Conservation (phyloP, 129 eudicot species). For the Saposhnikovia divaricata region DNA sequence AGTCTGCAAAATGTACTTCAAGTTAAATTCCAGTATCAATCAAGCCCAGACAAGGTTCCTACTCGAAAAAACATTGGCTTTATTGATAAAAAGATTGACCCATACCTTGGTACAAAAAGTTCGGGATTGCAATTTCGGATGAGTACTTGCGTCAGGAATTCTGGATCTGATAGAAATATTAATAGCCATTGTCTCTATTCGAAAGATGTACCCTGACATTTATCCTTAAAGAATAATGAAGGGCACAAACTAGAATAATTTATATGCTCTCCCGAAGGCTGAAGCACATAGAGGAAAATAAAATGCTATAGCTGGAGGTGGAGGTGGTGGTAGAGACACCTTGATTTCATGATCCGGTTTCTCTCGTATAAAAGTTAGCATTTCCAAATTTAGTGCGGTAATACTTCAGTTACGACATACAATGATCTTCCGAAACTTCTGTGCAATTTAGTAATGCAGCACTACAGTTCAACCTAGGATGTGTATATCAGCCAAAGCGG, state of each 20-base stretch:
- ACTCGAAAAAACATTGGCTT: not conserved
- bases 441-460: not conserved
- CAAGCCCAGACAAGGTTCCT: not conserved
- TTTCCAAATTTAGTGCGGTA: not conserved
- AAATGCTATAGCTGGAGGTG: not conserved
- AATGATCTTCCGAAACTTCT: not conserved
- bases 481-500: not conserved
- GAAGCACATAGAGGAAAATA: not conserved
- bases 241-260: not conserved
- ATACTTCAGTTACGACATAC: not conserved
- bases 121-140: not conserved
- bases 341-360: not conserved
- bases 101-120: not conserved
- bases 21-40: conserved; percentile 1
- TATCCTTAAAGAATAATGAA: not conserved
- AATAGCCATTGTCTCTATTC: conserved; percentile 1
- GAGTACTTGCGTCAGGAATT: not conserved
- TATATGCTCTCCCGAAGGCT: not conserved
- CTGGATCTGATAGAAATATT: not conserved
- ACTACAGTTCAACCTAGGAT: not conserved
- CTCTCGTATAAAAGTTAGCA: not conserved
- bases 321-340: not conserved
- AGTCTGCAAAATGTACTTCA: not conserved
- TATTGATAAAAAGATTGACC: not conserved
- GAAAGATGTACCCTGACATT: not conserved